Evolutionary conservation across 2,329 filamentous ascomycete genomes (phyloP), one percentile per base, ranked within the genome.

Genomic region (Tolypocladium pustulatum): DNA sequence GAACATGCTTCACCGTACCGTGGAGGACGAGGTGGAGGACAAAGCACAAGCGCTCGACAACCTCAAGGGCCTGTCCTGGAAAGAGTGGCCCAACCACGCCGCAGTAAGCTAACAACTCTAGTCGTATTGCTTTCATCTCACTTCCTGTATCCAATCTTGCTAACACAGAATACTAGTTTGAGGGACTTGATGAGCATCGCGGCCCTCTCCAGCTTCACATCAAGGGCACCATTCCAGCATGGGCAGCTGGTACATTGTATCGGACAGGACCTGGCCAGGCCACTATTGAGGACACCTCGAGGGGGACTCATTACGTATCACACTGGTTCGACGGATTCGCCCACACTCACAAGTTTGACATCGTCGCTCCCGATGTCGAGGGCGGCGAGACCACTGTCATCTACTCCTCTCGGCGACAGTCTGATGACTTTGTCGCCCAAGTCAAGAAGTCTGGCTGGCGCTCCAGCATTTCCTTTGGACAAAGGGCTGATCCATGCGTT

Each of bases 311-410:
- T 65, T 75, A 78, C 37, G 77, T 86, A 15, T 82, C 79, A 1
- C 89, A 94, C 69, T 94, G 90, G 90, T 94, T 94, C 64, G 90
- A 94, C 68, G 88, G 88, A 7, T 84, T 91, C 60, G 81, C 84
- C 3, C 82, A 89, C 58, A 78, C 84, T 1, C 88, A 93, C 72
- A 84, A 82, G 34, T 93, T 93, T 68, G 80, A 90, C 59, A 87
- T 93, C 37, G 65, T 83, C 3, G 68, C 79, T 0, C 62, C 76
- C 0, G 65, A 67, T 1, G 65, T 72, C 4, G 64, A 61, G 2
- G 62, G 64, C 3, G 61, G 60, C 34, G 67, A 67, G 49, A 64
- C 63, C 0, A 60, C 66, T 0, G 86, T 92, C 3, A 75, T 80
- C 30, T 93, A 93, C 69, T 87, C 86, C 8, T 94, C 89, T 1